Conservation (phyloP, 2,329 filamentous ascomycete species). For the Ophiocordyceps camponoti-saundersi region DNA sequence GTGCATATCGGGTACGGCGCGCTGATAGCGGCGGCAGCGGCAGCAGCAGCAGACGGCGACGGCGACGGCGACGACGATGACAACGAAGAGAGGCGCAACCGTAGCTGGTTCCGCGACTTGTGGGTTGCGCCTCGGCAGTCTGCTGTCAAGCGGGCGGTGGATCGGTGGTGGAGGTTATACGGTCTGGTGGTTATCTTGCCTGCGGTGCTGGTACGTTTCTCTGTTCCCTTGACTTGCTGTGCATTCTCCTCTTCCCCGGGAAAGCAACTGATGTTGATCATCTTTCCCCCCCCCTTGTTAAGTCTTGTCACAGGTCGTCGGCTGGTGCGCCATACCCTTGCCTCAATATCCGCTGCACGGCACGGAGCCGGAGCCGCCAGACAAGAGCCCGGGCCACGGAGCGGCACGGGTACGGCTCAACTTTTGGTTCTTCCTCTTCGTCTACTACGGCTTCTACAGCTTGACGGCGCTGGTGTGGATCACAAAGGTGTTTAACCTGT, state of each 20-base stretch:
- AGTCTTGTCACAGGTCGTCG: slow-evolving; percentile 28
- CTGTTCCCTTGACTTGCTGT: too few species aligned
- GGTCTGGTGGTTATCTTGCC: slow-evolving; percentile 42
- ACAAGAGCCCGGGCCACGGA: slow-evolving; percentile 41
- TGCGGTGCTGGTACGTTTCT: slow-evolving; percentile 33
- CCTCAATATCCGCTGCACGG: slow-evolving; percentile 40
- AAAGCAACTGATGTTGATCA: too few species aligned
- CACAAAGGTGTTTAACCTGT: slow-evolving; percentile 55
- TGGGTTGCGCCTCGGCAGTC: slow-evolving; percentile 44
- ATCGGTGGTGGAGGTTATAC: slow-evolving; percentile 48
- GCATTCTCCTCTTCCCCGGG: too few species aligned
- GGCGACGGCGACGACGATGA: slow-evolving; percentile 11
- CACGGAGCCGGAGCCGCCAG: slow-evolving; percentile 8
- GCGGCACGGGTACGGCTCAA: slow-evolving; percentile 46
- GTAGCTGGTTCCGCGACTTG: slow-evolving; percentile 27
- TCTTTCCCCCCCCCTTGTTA: too few species aligned
- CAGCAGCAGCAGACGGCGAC: slow-evolving; percentile 14
- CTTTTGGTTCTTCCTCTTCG: slow-evolving; percentile 56
- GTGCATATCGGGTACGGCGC: slow-evolving; percentile 41
- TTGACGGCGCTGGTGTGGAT: slow-evolving; percentile 52
- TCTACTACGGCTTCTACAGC: slow-evolving; percentile 56
- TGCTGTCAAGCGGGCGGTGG: slow-evolving; percentile 39
- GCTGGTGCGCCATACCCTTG: slow-evolving; percentile 49
- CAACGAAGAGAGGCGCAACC: slow-evolving; percentile 18
- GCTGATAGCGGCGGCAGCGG: slow-evolving; percentile 26